Evolutionary conservation across 2,329 filamentous ascomycete genomes (phyloP).

Genomic region (Sporothrix schenckii): DNA sequence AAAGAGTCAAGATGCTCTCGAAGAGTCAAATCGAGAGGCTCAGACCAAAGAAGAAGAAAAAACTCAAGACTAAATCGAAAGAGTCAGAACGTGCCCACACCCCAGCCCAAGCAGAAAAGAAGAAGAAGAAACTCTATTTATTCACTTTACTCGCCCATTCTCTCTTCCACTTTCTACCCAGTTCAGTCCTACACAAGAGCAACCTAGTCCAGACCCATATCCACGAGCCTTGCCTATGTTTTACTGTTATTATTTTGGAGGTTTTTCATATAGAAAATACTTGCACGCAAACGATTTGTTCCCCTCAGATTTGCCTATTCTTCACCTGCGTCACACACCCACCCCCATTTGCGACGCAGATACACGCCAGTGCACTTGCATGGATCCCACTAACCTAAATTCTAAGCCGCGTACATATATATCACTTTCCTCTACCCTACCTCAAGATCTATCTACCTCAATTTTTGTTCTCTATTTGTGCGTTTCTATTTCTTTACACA

Average conservation of each 20-base stretch:
- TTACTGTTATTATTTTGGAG: neutral
- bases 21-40: neutral
- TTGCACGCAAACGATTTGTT: neutral
- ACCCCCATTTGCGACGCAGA: conserved; percentile 5
- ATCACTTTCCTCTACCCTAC: conserved; percentile 22
- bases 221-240: neutral
- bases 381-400: conserved; percentile 31
- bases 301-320: conserved; percentile 16
- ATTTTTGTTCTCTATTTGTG: conserved; percentile 17
- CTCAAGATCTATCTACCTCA: conserved; percentile 22
- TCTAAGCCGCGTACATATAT: conserved; percentile 30
- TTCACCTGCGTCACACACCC: conserved; percentile 19
- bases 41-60: neutral
- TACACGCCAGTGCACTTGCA: conserved; percentile 28
- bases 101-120: neutral
- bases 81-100: conserved; percentile 11
- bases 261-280: conserved; percentile 8
- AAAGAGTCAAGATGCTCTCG: conserved; percentile 3
- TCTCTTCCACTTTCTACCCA: neutral
- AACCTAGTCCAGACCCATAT: conserved; percentile 2
- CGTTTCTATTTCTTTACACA: conserved; percentile 2
- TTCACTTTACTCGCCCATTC: neutral
- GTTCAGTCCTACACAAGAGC: conserved; percentile 3
- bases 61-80: neutral
- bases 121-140: conserved; percentile 4